Percentiles rank a stretch among this genome's conserved stretches.
These are phyloP conservation scores for Persicaria maculosa DNA, from an alignment of 148 eudicot genomes.

Conservation along the genomic window DNA sequence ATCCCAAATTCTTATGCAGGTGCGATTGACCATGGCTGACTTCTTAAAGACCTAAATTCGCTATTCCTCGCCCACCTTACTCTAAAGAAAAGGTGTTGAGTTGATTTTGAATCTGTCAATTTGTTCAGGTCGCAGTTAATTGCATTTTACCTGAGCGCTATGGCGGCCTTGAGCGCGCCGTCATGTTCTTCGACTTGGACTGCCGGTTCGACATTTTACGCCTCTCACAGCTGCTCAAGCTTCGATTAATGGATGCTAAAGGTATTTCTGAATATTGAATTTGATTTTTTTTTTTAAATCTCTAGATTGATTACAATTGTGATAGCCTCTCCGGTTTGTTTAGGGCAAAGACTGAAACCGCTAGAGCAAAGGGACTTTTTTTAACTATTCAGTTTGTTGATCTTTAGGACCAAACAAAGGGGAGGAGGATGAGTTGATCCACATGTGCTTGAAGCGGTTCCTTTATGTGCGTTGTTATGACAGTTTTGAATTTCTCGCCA, in stretches of 20 bases:
- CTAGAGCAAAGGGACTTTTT: background rate
- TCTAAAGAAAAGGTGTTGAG: background rate
- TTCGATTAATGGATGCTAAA: constrained; percentile 28
- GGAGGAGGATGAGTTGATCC: constrained; percentile 38
- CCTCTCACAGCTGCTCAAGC: constrained; percentile 43
- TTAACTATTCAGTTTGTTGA: background rate
- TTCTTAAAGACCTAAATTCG: background rate
- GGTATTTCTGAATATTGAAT: constrained; percentile 17
- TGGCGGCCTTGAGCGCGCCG: constrained; percentile 64
- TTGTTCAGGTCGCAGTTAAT: constrained; percentile 49
- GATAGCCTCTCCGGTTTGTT: background rate
- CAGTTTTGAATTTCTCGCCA: constrained; percentile 71
- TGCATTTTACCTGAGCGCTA: constrained; percentile 75
- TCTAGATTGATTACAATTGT: background rate
- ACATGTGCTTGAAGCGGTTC: constrained; percentile 75
- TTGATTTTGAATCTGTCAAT: background rate
- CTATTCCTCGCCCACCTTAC: background rate
- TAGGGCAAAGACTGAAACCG: constrained; percentile 1
- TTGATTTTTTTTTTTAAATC: background rate
- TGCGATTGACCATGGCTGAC: constrained; percentile 10
- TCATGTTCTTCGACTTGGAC: constrained; percentile 77
- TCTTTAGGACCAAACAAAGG: constrained; percentile 16
- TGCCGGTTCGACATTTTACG: constrained; percentile 76
- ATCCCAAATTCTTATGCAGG: constrained; percentile 72
- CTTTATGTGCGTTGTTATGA: constrained; percentile 70